phyloP scores from a whole-genome alignment of 495 filamentous ascomycete species.

The Talaromyces ruber region DNA sequence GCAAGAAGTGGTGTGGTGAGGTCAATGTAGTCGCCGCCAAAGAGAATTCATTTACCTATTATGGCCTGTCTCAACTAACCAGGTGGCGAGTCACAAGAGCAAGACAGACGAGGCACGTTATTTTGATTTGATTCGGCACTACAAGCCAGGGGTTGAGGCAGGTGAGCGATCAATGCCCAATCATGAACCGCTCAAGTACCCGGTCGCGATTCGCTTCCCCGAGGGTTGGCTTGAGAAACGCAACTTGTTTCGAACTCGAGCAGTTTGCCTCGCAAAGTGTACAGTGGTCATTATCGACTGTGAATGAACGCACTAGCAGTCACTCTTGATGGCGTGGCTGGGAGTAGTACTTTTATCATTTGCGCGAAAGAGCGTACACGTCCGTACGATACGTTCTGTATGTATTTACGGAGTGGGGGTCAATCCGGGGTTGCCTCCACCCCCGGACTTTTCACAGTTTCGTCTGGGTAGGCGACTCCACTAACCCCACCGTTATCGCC shows the following conservation, averaged over 20 bases:
- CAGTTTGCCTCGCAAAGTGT: neutral
- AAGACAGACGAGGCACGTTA: neutral
- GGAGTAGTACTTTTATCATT: neutral
- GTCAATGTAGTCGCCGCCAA: neutral
- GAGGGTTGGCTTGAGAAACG: neutral
- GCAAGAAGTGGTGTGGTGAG: neutral
- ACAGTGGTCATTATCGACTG: no score
- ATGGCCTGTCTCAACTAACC: neutral
- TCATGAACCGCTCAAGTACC: neutral
- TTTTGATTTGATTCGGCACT: neutral
- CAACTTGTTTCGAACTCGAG: neutral
- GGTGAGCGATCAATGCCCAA: neutral
- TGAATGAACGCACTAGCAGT: no score
- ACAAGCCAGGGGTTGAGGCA: neutral
- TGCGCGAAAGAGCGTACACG: no score
- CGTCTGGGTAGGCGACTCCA: neutral
- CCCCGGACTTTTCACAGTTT: neutral
- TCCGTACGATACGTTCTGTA: neutral
- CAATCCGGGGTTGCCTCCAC: conserved; percentile 2
- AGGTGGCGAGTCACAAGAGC: neutral
- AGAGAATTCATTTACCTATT: neutral
- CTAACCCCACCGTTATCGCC: neutral
- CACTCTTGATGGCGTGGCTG: neutral
- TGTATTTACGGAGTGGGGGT: neutral
- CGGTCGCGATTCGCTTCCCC: neutral